Conservation (phyloP, 1,284 basidiomycete genomes). For the Naganishia sp. region DNA sequence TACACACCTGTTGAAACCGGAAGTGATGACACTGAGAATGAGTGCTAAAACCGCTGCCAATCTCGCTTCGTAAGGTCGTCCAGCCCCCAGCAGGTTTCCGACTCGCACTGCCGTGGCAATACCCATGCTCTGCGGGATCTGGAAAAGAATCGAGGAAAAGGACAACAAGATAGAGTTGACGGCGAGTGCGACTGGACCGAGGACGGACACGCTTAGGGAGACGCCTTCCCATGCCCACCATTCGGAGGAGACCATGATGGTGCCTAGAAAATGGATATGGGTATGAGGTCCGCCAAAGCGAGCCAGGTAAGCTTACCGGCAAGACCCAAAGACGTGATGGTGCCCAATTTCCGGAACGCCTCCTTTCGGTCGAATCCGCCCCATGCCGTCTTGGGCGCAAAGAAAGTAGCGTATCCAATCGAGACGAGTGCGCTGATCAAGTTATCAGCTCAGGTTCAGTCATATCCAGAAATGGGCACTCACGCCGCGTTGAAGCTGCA, state of each 20-base stretch:
- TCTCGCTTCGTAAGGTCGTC: slow-evolving; percentile 66
- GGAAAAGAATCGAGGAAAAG: slow-evolving; percentile 72
- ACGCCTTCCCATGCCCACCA: slow-evolving; percentile 55
- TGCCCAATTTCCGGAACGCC: slow-evolving; percentile 69
- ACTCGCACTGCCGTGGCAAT: slow-evolving; percentile 82
- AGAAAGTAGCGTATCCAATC: slow-evolving; percentile 71
- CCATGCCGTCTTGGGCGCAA: slow-evolving; percentile 79
- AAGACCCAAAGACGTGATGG: slow-evolving; percentile 71
- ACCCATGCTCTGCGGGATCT: slow-evolving; percentile 77
- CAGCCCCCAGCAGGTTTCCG: slow-evolving; percentile 77
- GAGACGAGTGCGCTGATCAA: slow-evolving; percentile 57
- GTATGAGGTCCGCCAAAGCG: no score
- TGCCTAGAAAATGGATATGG: slow-evolving; percentile 15
- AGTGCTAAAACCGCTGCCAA: slow-evolving; percentile 66
- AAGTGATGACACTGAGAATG: slow-evolving; percentile 63
- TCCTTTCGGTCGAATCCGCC: slow-evolving; percentile 67
- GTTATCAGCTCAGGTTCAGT: background rate
- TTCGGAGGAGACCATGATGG: slow-evolving; percentile 54
- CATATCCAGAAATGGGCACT: slow-evolving; percentile 33
- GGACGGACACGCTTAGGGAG: slow-evolving; percentile 49
- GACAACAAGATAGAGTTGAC: slow-evolving; percentile 58
- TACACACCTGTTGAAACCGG: slow-evolving; percentile 64
- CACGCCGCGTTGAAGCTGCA: slow-evolving; percentile 82
- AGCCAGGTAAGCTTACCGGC: slow-evolving; percentile 63
- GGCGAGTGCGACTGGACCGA: slow-evolving; percentile 57